phyloP scores from a whole-genome alignment of 2,329 filamentous ascomycete genomes.

The Curvularia spicifera region DNA sequence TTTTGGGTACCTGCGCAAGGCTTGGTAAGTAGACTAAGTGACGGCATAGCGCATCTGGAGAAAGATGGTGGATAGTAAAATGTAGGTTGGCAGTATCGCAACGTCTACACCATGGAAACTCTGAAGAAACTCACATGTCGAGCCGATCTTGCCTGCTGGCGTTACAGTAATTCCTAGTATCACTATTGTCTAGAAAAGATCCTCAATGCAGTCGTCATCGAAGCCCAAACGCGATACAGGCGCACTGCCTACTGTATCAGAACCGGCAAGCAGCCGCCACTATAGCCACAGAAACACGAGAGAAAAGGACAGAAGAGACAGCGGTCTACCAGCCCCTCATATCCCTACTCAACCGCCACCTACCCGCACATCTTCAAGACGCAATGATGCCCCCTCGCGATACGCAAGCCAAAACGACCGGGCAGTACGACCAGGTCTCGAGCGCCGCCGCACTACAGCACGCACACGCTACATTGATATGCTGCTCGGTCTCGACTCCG shows the following conservation, averaged over 20 bases:
- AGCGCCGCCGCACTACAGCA: conserved; percentile 37
- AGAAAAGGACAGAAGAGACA: background rate
- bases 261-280: background rate
- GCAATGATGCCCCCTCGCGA: conserved; percentile 24
- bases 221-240: conserved; percentile 1
- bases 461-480: conserved; percentile 49
- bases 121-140: background rate
- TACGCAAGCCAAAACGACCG: background rate
- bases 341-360: background rate
- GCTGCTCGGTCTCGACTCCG: conserved; percentile 56
- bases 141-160: background rate
- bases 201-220: background rate
- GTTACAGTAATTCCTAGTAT: background rate
- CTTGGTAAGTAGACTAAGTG: conserved; percentile 3
- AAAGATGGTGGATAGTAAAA: background rate
- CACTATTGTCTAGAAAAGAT: background rate
- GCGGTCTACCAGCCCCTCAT: background rate
- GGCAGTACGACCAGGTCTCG: conserved; percentile 22
- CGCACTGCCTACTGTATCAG: background rate
- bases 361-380: conserved; percentile 27
- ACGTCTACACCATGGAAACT: too few relatives aligned
- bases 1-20: conserved; percentile 8
- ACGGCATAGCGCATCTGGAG: background rate
- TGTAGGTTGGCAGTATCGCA: background rate
- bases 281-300: background rate